Evolutionary conservation across 179 eudicot genomes (phyloP), one percentile per base, ranked within the genome.

Genomic region (Patellifolia procumbens): DNA sequence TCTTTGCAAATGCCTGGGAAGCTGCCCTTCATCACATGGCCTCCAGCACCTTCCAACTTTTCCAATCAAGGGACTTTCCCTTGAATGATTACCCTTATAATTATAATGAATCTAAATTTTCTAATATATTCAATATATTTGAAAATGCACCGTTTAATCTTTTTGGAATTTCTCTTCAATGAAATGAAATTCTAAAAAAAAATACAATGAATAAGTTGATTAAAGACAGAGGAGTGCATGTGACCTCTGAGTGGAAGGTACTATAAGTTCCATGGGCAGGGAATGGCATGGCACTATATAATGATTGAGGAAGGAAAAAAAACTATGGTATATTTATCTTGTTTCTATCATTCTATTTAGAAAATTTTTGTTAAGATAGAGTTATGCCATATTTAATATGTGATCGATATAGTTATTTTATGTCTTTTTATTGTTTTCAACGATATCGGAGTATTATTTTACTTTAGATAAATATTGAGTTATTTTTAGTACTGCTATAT

Each of bases 11-110:
- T 73, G 70, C 76, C 53, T 60, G 46, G 74, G 83, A 80, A 80
- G 84, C 34, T 70, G 72, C 82, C 55, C 69, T 70, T 52, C 62
- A 35, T 84, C 87, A 84, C 87, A 81, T 84, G 87, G 81, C 22
- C 31, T 72, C 80, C 84, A 78, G 80, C 84, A 80, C 37, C 71
- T 20, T 48, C 79, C 79, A 74, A 46, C 77, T 6, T 66, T 68
- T 31, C 28, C 59, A 35, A 34, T 31, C 28, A 76, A 66, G 56
- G 24, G 34, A 48, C 1, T 13, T 0, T 1, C 3, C 29, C 65
- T 65, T 55, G 1, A 15, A 77, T 73, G 20, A 81, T 73, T 77
- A 60, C 19, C 52, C 78, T 22, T 70, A 42, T 42, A 24, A 79
- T 63, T 32, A n/a, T 51, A 31, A 26, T 71, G 19, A n/a, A 22